Evolutionary conservation across 2,329 filamentous ascomycete genomes (phyloP), one percentile per base, ranked within the genome.

Genomic region (Blastomyces gilchristii): DNA sequence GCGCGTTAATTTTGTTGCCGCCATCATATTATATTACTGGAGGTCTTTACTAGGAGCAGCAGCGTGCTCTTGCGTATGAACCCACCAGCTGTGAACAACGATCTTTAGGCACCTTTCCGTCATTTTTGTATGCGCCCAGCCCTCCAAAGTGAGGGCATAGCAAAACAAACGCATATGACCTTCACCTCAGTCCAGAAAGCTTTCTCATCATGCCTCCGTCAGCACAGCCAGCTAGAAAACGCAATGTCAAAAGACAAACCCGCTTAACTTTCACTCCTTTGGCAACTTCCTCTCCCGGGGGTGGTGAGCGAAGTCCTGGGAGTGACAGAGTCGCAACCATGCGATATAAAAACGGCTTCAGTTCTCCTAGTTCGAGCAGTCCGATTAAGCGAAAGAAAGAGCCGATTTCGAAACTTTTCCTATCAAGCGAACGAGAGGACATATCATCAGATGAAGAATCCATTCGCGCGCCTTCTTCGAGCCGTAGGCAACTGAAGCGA

Each of bases 261-360:
- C 76, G 75, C 58, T 72, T 80, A 49, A 67, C 75, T n/a, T 79
- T 79, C 66, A 71, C 74, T 12, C 69, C 77, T 28, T 62, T 74
- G 16, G 64, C 71, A 41, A 69, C 73, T 14, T 66, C 71, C 1
- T 69, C 74, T 7, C 67, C 69, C 7, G 69, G 65, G 22, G 28
- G 28, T 31, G 67, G 56, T 31, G 67, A 53, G 18, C 57, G 63
- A 18, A 68, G 66, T 11, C 65, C 66, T 18, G 66, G 67, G 1
- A 67, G 67, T 3, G 70, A 72, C 52, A 70, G 71, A 57, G 67
- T 71, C 34, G 72, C 75, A 18, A 73, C 66, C 18, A 67, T 78
- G 11, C 70, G 70, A 41, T 78, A 74, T 63, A 64, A 64, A 6
- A 70, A 73, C 64, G 70, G 73, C 12, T 72, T 68, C 9, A 64